A percentile compares a stretch with the other conserved stretches of the same genome.
These are phyloP conservation scores for Ogataea hybrid DNA, from an alignment of 1,139 yeast genomes.

Conservation along the genomic window DNA sequence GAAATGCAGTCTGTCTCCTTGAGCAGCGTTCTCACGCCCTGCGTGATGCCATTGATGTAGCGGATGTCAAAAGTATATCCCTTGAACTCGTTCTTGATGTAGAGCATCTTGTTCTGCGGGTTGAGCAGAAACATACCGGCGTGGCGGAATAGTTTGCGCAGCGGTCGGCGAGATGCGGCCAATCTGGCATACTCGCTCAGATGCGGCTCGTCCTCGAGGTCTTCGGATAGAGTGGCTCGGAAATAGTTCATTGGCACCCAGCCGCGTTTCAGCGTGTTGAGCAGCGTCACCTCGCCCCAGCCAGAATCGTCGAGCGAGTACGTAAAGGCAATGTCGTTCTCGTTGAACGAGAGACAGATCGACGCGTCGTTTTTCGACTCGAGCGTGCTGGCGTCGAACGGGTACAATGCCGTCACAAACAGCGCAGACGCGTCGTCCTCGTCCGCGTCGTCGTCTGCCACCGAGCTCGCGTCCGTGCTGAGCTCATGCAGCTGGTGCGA, in stretches of 20 bases:
- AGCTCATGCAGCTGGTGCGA: slow-evolving; percentile 14
- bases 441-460: slow-evolving; percentile 16
- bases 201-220: slow-evolving; percentile 27
- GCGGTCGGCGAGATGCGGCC: slow-evolving; percentile 44
- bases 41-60: slow-evolving; percentile 60
- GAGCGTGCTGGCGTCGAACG: slow-evolving; percentile 70
- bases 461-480: slow-evolving; percentile 10
- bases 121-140: slow-evolving; percentile 74
- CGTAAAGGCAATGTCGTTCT: slow-evolving; percentile 79
- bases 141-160: slow-evolving; percentile 63
- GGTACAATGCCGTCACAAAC: slow-evolving; percentile 67
- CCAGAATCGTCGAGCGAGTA: slow-evolving; percentile 92
- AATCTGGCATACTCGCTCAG: slow-evolving; percentile 19
- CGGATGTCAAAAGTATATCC: slow-evolving; percentile 41
- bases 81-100: slow-evolving; percentile 40
- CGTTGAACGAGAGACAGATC: slow-evolving; percentile 79
- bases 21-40: slow-evolving; percentile 76
- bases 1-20: slow-evolving; percentile 84
- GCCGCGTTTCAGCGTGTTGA: slow-evolving; percentile 72
- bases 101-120: slow-evolving; percentile 50
- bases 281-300: slow-evolving; percentile 93
- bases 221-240: slow-evolving; percentile 47
- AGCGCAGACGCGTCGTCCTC: slow-evolving; percentile 32
- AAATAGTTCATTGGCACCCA: slow-evolving; percentile 98
- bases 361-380: slow-evolving; percentile 67